Evolutionary conservation across 108 stramenopile genomes (phyloP).

Genomic region (Phaeodactylum tricornutum): DNA sequence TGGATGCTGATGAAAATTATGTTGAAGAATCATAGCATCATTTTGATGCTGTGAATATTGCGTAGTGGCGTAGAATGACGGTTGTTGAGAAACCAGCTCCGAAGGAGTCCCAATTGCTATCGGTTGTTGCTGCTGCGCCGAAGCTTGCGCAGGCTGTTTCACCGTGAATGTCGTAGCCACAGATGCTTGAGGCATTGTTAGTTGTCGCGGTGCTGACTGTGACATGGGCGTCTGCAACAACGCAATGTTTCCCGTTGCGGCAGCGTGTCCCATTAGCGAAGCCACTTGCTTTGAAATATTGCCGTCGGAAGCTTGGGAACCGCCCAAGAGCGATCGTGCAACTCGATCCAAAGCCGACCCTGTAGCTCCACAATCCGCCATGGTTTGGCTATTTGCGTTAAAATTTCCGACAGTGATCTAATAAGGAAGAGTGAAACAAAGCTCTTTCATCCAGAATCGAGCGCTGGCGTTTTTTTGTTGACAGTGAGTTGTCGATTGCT

Average conservation of each 20-base stretch:
- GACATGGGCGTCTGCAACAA: constrained; percentile 24
- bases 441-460: too few species aligned
- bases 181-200: constrained; percentile 10
- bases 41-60: constrained; percentile 1
- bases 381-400: too few species aligned
- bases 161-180: constrained; percentile 9
- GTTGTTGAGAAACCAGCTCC: constrained; percentile 1
- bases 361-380: constrained; percentile 76
- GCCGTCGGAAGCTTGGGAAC: not conserved
- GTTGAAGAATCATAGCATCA: constrained; percentile 5
- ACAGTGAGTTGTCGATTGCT: too few species aligned
- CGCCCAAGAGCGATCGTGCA: constrained; percentile 23
- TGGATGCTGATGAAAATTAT: constrained; percentile 11
- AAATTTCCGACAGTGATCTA: too few species aligned
- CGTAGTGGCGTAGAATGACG: not conserved
- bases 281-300: constrained; percentile 33
- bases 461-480: too few species aligned
- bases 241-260: constrained; percentile 8
- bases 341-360: constrained; percentile 69
- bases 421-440: too few species aligned
- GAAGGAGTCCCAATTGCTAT: not conserved
- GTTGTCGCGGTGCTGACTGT: constrained; percentile 2
- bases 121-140: constrained; percentile 24
- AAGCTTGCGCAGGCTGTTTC: constrained; percentile 8
- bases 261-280: constrained; percentile 46